phyloP scores from a whole-genome alignment of 73 alveolate genomes.

The Vitrella brassicaformis region DNA sequence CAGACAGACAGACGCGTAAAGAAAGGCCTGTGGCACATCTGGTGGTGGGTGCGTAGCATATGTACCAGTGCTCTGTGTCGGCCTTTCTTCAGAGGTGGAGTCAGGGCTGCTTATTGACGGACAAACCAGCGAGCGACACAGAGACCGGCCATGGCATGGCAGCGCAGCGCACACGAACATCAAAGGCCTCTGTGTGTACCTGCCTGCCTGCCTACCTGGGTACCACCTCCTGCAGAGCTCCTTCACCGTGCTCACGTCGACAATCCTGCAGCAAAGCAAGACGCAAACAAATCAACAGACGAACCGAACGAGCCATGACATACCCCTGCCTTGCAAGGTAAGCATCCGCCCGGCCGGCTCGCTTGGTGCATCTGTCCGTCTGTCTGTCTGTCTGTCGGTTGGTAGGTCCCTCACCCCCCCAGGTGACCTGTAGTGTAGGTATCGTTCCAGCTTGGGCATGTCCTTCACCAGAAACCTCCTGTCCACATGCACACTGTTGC shows the following conservation, averaged over 20 bases:
- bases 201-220: neutral
- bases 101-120: too few relatives aligned
- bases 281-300: too few relatives aligned
- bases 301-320: too few relatives aligned
- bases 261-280: conserved; percentile 35
- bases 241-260: conserved; percentile 47
- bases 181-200: conserved; percentile 3
- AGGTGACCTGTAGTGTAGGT: conserved; percentile 31
- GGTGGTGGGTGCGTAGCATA: too few relatives aligned
- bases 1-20: too few relatives aligned
- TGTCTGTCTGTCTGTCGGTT: neutral
- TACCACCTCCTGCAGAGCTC: conserved; percentile 33
- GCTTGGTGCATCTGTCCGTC: too few relatives aligned
- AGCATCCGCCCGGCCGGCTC: too few relatives aligned
- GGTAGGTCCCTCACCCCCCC: conserved; percentile 14
- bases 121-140: too few relatives aligned
- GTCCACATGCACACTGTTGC: conserved; percentile 48
- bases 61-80: conserved; percentile 46
- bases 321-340: too few relatives aligned
- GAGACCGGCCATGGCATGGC: too few relatives aligned
- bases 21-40: too few relatives aligned
- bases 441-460: conserved; percentile 46
- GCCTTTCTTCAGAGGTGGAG: conserved; percentile 27
- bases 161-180: too few relatives aligned
- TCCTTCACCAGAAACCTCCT: conserved; percentile 40